Percentiles rank a stretch among this genome's conserved stretches.
Conservation (phyloP, 2,329 filamentous ascomycete genomes). For the Hyphodiscus sp. region DNA sequence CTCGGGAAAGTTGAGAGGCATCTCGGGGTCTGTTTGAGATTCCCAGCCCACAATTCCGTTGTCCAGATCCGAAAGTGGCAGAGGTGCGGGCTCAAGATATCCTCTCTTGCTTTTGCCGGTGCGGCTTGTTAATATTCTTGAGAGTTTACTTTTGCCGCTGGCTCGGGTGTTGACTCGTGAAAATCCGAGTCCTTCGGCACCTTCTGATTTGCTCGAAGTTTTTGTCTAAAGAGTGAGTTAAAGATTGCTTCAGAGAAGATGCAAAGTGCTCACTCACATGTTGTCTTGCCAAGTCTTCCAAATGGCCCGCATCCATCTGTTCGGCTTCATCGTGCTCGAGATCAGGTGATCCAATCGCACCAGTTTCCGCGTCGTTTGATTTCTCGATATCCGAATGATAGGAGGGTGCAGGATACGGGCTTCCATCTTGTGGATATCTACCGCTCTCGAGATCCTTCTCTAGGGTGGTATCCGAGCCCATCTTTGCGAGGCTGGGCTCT, state of each 20-base stretch:
- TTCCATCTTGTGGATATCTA: conserved; percentile 10
- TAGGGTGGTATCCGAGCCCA: conserved; percentile 6
- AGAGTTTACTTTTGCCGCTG: conserved; percentile 21
- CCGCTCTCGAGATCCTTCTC: conserved; percentile 13
- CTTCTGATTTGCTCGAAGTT: conserved; percentile 16
- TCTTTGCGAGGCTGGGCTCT: neutral
- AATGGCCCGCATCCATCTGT: conserved; percentile 23
- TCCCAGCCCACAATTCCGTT: conserved; percentile 29
- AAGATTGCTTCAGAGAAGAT: neutral
- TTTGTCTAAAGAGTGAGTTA: conserved; percentile 8
- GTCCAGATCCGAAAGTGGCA: conserved; percentile 35
- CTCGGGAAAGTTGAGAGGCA: conserved; percentile 11
- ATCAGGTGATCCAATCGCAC: conserved; percentile 19
- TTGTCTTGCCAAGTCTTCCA: conserved; percentile 22
- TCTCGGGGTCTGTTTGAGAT: conserved; percentile 10
- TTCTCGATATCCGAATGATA: conserved; percentile 17
- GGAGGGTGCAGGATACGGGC: conserved; percentile 14
- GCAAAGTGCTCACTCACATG: conserved; percentile 6
- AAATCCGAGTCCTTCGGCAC: conserved; percentile 9
- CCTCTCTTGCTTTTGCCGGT: neutral
- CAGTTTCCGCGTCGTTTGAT: conserved; percentile 6
- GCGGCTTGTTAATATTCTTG: conserved; percentile 19
- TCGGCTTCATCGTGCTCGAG: conserved; percentile 23
- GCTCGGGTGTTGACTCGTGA: conserved; percentile 11
- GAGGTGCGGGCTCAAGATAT: neutral